These are phyloP conservation scores for Podospora didyma DNA, from an alignment of 495 filamentous ascomycete genomes.

Conservation along the genomic window DNA sequence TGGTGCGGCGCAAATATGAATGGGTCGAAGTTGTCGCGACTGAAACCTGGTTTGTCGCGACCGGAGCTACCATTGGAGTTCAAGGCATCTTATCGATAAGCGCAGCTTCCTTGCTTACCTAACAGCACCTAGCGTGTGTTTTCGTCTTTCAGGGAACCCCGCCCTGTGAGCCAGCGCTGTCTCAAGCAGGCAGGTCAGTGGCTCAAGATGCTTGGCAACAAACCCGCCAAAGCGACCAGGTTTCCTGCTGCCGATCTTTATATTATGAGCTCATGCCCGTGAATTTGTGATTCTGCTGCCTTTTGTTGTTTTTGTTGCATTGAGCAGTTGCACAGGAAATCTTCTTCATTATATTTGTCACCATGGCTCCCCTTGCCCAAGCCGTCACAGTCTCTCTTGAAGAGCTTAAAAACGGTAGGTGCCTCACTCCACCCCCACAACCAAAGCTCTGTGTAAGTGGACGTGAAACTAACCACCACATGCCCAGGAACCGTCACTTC, in stretches of 20 bases:
- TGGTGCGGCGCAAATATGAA: background rate
- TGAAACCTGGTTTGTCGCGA: background rate
- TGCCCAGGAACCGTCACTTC: constrained; percentile 62
- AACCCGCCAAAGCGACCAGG: constrained; percentile 6
- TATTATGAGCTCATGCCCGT: background rate
- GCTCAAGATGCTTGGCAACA: constrained; percentile 10
- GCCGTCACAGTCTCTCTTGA: constrained; percentile 50
- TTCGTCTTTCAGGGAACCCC: background rate
- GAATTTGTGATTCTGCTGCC: background rate
- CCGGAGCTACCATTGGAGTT: background rate
- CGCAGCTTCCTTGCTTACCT: background rate
- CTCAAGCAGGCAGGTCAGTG: constrained; percentile 1
- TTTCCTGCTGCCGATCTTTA: background rate
- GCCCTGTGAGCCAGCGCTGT: too few species aligned
- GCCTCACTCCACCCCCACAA: background rate
- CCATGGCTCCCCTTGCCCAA: constrained; percentile 41
- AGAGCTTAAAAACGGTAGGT: constrained; percentile 48
- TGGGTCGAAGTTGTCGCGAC: background rate
- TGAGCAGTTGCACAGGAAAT: background rate
- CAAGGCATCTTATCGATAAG: background rate
- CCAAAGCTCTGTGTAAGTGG: constrained; percentile 11
- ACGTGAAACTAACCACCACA: constrained; percentile 7
- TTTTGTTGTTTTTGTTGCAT: too few species aligned
- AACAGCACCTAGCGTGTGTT: too few species aligned
- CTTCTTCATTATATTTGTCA: background rate